Base-by-base conservation (phyloP, 2,329 filamentous ascomycete genomes). In the Aspergillus thermomutatus region DNA sequence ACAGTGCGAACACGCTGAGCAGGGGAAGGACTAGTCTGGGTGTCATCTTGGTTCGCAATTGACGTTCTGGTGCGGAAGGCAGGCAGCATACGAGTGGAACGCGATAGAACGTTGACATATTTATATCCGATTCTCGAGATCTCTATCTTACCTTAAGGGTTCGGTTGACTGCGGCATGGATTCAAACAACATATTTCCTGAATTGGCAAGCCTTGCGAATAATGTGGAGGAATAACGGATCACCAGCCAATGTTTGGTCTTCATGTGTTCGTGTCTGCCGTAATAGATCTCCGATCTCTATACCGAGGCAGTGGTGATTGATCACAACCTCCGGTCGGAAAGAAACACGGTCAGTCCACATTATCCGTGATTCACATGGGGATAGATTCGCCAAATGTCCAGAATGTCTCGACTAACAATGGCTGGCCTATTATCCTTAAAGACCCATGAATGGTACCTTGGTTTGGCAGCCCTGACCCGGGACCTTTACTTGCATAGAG, bases 1-100 rank as follows among this genome's bases (percentile, higher is more conserved):
- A 75, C 54, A 70, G 54, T 34, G 66, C 71, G 23, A 63, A 67
- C 10, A 67, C 57, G 56, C 70, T 69, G 28, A 75, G 61, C 11
- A 69, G 62, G 31, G 67, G 70, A 3, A 74, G 64, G 28, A 71
- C 25, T 31, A 63, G 56, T 55, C 60, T 66, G 60, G 68, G 68
- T 23, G 23, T 47, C 61, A 65, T 65, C 23, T 23, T 59, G 40
- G 2, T 10, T 53, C 19, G 17, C n/a, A 23, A 17, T 46, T 14
- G 43, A 46, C 1, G 21, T 21, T 23, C 21, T 14, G 31, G 21
- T 26, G 23, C 5, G 3, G 4, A 46, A 14, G 43, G 11, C 19
- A 25, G 9, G 4, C 43, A 17, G 23, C 23, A 25, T 46, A 11
- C 14, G 11, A 26, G 11, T 26, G 23, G 7, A 11, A 43, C 23